phyloP scores from a whole-genome alignment of 805 yeast genomes.

The Candida sithepensis region DNA sequence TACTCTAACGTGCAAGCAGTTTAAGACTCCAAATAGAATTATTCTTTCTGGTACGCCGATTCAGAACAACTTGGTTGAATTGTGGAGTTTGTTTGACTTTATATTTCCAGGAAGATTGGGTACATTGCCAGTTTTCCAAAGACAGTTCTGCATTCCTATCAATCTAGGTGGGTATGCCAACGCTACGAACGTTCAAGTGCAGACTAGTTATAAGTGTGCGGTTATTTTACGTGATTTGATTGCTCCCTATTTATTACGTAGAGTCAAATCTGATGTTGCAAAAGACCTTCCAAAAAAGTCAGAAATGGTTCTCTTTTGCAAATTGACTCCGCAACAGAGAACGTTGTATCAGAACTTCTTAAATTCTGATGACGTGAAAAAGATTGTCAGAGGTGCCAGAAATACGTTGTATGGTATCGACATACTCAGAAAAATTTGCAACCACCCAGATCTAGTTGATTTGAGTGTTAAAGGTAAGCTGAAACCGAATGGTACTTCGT shows the following conservation, averaged over 20 bases:
- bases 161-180: conserved; percentile 98
- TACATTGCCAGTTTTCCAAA: conserved; percentile 90
- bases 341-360: conserved; percentile 71
- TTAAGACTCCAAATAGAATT: conserved; percentile 79
- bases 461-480: conserved; percentile 34
- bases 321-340: conserved; percentile 72
- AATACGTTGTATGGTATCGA: conserved; percentile 90
- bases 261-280: conserved; percentile 93
- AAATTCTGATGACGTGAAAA: conserved; percentile 67
- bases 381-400: conserved; percentile 70
- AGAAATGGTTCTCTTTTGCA: conserved; percentile 92
- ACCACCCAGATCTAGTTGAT: conserved; percentile 85
- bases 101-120: conserved; percentile 94
- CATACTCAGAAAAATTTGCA: conserved; percentile 84
- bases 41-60: conserved; percentile 96
- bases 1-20: conserved; percentile 77
- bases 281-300: conserved; percentile 89
- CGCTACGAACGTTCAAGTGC: conserved; percentile 93
- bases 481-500: conserved; percentile 11
- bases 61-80: conserved; percentile 85
- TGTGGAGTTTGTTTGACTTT: conserved; percentile 95
- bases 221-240: conserved; percentile 83
- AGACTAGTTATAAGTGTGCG: conserved; percentile 94
- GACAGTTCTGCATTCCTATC: conserved; percentile 87
- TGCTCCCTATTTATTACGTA: conserved; percentile 80